A percentile compares a stretch with the other conserved stretches of the same genome.
Evolutionary conservation across 176 grass and related monocot species (phyloP).

Genomic region (Saccharum spontaneum): DNA sequence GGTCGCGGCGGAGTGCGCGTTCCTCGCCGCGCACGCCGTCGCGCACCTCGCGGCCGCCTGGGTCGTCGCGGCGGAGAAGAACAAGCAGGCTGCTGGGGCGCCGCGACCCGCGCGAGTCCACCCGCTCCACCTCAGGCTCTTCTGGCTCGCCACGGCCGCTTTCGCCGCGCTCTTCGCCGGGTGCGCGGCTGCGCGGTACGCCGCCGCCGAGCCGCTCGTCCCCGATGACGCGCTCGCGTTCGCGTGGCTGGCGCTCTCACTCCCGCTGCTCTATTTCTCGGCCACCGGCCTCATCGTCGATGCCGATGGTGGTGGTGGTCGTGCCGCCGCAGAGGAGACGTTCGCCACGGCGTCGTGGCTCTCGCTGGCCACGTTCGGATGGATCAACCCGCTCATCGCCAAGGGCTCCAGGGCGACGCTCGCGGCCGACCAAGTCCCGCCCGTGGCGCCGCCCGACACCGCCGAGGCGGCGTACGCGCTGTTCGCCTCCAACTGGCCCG

Average conservation of each 20-base stretch:
- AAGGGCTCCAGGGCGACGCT: slow-evolving; percentile 46
- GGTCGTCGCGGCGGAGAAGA: slow-evolving; percentile 41
- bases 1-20: slow-evolving; percentile 36
- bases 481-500: slow-evolving; percentile 59
- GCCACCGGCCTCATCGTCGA: neutral
- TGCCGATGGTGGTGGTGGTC: neutral
- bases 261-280: slow-evolving; percentile 41
- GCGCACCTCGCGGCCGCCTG: slow-evolving; percentile 39
- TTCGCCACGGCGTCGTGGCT: slow-evolving; percentile 58
- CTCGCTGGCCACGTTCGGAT: slow-evolving; percentile 46
- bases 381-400: slow-evolving; percentile 64
- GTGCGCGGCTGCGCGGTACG: slow-evolving; percentile 25
- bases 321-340: neutral
- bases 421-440: slow-evolving; percentile 36
- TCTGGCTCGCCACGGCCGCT: slow-evolving; percentile 41
- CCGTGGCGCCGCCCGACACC: slow-evolving; percentile 36
- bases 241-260: slow-evolving; percentile 37
- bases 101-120: neutral
- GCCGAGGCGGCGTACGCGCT: slow-evolving; percentile 41
- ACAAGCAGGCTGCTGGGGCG: neutral
- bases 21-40: slow-evolving; percentile 47
- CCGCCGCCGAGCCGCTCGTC: slow-evolving; percentile 6
- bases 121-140: slow-evolving; percentile 44
- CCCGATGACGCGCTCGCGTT: slow-evolving; percentile 48
- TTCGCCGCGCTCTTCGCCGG: slow-evolving; percentile 28